Conservation (phyloP, 108 stramenopile species). For the Fragilariopsis cylindrus region DNA sequence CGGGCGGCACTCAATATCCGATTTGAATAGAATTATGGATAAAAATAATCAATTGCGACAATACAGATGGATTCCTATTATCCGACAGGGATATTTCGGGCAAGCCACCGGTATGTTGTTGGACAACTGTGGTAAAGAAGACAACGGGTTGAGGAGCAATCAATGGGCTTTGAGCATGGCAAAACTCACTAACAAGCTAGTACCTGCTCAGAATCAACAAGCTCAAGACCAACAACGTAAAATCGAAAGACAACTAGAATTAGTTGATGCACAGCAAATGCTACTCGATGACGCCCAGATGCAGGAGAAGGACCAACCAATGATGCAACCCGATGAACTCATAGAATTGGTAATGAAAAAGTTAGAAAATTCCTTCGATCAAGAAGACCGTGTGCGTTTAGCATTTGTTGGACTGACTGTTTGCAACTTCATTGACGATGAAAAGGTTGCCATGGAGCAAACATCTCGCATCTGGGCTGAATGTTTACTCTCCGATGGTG, state of each 20-base stretch:
- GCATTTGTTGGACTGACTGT: constrained; percentile 31
- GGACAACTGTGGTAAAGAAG: constrained; percentile 8
- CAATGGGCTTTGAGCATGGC: constrained; percentile 44
- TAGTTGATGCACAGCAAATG: constrained; percentile 39
- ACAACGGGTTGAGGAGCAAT: background rate
- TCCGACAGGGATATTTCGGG: constrained; percentile 32
- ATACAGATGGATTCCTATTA: constrained; percentile 41
- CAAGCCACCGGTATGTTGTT: constrained; percentile 32
- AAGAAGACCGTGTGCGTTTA: constrained; percentile 34
- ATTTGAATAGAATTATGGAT: constrained; percentile 28
- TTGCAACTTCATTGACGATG: constrained; percentile 31
- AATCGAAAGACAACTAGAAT: constrained; percentile 35
- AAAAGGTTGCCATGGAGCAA: constrained; percentile 4
- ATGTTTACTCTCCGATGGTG: constrained; percentile 20
- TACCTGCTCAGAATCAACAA: constrained; percentile 14
- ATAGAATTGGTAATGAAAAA: constrained; percentile 29
- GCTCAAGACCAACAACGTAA: constrained; percentile 3
- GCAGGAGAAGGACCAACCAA: background rate
- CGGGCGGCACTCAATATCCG: constrained; percentile 35
- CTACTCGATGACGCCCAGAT: constrained; percentile 14
- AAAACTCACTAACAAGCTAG: constrained; percentile 36
- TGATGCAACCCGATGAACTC: constrained; percentile 31
- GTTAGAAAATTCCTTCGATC: constrained; percentile 10
- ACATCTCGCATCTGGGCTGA: constrained; percentile 37
- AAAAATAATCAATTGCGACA: constrained; percentile 37